Evolutionary conservation across 208 protist genomes (phyloP).

Genomic region (Strigomonas culicis): DNA sequence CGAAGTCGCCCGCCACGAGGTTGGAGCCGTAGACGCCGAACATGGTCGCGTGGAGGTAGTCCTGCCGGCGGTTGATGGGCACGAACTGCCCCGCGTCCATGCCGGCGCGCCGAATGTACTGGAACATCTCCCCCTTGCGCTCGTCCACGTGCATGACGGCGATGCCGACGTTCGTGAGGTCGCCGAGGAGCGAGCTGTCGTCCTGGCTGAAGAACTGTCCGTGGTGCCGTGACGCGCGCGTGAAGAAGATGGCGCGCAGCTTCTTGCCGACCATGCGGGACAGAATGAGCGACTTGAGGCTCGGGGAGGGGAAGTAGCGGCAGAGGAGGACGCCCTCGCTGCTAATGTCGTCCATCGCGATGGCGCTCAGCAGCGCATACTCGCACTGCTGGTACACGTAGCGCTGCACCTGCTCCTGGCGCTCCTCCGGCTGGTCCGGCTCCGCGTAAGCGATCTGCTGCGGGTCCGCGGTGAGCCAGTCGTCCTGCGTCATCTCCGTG

Average conservation of each 20-base stretch:
- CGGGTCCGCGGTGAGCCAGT: constrained; percentile 85
- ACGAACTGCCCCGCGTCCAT: constrained; percentile 85
- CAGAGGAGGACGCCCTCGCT: constrained; percentile 90
- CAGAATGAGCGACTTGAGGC: constrained; percentile 89
- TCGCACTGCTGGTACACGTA: constrained; percentile 88
- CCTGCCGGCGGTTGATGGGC: constrained; percentile 75
- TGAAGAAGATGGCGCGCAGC: constrained; percentile 87
- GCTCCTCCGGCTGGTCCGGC: constrained; percentile 62
- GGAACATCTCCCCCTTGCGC: constrained; percentile 70
- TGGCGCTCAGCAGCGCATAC: constrained; percentile 88
- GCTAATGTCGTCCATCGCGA: constrained; percentile 86
- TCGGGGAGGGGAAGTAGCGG: constrained; percentile 89
- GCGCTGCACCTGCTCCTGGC: constrained; percentile 65
- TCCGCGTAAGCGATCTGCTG: constrained; percentile 60
- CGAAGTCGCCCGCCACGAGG: constrained; percentile 89
- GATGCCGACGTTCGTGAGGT: constrained; percentile 89
- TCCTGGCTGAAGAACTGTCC: constrained; percentile 91
- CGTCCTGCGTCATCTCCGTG: constrained; percentile 71
- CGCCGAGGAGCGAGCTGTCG: constrained; percentile 80
- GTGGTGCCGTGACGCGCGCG: constrained; percentile 63
- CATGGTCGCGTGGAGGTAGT: constrained; percentile 87
- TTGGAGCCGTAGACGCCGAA: constrained; percentile 94
- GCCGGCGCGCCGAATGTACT: constrained; percentile 81
- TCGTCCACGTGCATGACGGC: constrained; percentile 85
- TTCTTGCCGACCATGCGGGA: constrained; percentile 78